A percentile compares a stretch with the other conserved stretches of the same genome.
Evolutionary conservation across 306 rosid genomes (phyloP).

Genomic region (Quillaja saponaria): DNA sequence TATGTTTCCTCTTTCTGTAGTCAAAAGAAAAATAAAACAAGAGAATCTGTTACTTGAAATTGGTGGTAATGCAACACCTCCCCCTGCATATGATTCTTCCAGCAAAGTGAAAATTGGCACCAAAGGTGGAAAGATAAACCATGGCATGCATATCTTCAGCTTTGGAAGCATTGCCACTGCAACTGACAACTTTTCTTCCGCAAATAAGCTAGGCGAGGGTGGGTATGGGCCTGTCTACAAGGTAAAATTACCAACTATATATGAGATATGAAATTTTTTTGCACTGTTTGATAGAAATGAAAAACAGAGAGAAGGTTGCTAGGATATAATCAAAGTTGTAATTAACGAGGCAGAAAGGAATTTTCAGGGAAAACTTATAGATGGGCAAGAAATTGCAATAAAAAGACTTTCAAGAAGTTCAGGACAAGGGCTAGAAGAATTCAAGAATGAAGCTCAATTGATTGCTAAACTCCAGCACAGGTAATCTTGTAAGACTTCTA

Average conservation of each 20-base stretch:
- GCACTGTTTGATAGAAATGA: no score
- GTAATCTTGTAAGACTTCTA: slow-evolving; percentile 19
- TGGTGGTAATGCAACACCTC: slow-evolving; percentile 12
- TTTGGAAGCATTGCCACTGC: slow-evolving; percentile 33
- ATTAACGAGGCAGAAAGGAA: background rate
- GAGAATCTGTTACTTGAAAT: slow-evolving; percentile 29
- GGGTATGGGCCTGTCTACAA: slow-evolving; percentile 41
- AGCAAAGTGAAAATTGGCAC: background rate
- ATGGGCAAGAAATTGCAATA: slow-evolving; percentile 20
- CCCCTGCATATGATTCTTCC: background rate
- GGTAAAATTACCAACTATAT: slow-evolving; percentile 12
- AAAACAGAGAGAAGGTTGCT: no score
- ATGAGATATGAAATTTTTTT: background rate
- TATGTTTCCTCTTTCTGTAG: background rate
- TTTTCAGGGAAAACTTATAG: slow-evolving; percentile 13
- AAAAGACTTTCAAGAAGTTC: slow-evolving; percentile 17
- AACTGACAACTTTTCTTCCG: slow-evolving; percentile 29
- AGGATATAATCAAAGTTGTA: no score
- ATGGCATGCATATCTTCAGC: slow-evolving; percentile 31
- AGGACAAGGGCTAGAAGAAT: slow-evolving; percentile 21
- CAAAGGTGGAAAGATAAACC: background rate
- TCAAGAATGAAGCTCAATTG: slow-evolving; percentile 15
- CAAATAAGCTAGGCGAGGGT: slow-evolving; percentile 36
- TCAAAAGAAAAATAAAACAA: slow-evolving; percentile 14
- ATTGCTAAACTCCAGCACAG: slow-evolving; percentile 24